Base-by-base conservation (phyloP, 169 alveolate species). In the Eimeria sp. region DNA sequence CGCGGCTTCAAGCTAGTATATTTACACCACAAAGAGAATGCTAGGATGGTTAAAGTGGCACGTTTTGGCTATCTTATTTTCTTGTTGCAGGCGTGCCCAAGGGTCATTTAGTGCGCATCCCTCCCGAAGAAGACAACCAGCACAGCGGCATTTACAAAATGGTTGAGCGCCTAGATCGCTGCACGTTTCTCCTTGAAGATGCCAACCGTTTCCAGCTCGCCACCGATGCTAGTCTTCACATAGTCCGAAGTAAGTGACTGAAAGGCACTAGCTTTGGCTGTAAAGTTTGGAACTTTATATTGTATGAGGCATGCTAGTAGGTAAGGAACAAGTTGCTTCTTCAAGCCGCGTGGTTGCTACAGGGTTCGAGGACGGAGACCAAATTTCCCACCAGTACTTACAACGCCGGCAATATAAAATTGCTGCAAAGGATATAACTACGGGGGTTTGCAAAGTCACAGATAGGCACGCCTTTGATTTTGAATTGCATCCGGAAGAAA, bases 311-410 rank as follows among this genome's bases (percentile, higher is more conserved):
- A 45, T 47, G 43, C 4, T 43, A n/a, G 67, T 47, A 22, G 65
- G 45, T 78, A 78, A 25, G 11, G 13, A 20, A 20, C 10, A 7
- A 49, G 45, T 51, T 45, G 65, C 76, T n/a, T 51, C 34, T 27
- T 16, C 18, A 57, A 30, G 58, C n/a, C 2, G 5, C 40, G 57
- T 40, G 49, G 70, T 18, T 61, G 67, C 93, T 40, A 54, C 82
- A 87, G 93, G 67, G 5, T 87, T 87, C 73, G 93, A 87, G 93
- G 93, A 87, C 67, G 93, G 93, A 87, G 93, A 87, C 51, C 93
- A 63, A 22, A 63, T 87, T 87, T 87, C 93, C 6, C 93, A 87
- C 65, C 67, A 63, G 49, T 63, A 14, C 49, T 14, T 10, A 16
- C 78, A 43, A 27, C 93, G 93, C 65, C 82, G 78, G 54, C 78